phyloP scores from a whole-genome alignment of 768 basidiomycete species.

The Lepiota brunneoincarnata region DNA sequence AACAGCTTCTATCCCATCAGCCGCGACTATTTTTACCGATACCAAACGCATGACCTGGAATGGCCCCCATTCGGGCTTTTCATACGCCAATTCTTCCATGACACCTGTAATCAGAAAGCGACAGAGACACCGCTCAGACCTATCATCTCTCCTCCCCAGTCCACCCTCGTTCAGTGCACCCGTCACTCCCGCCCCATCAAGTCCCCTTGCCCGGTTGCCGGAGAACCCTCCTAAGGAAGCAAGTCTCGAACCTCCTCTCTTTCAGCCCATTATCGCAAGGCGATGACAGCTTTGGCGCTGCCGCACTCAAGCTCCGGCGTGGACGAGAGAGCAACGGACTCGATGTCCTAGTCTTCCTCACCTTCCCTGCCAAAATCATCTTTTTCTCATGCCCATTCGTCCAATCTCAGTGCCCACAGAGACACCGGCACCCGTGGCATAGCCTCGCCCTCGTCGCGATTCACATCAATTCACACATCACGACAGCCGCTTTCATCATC shows the following conservation, averaged over 20 bases:
- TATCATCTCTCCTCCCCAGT: slow-evolving; percentile 1
- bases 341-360: slow-evolving; percentile 34
- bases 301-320: slow-evolving; percentile 60
- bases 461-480: slow-evolving; percentile 56
- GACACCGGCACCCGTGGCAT: slow-evolving; percentile 27
- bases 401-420: background rate
- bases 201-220: slow-evolving; percentile 17
- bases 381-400: background rate
- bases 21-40: slow-evolving; percentile 21
- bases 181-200: slow-evolving; percentile 23
- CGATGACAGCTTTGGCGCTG: slow-evolving; percentile 50
- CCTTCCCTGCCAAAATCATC: slow-evolving; percentile 10
- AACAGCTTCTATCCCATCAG: slow-evolving; percentile 25
- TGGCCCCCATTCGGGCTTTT: slow-evolving; percentile 47
- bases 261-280: slow-evolving; percentile 26
- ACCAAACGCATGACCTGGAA: slow-evolving; percentile 76
- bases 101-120: slow-evolving; percentile 39
- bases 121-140: slow-evolving; percentile 38
- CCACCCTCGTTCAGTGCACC: slow-evolving; percentile 22
- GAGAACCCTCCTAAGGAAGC: slow-evolving; percentile 12
- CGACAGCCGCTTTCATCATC: slow-evolving; percentile 70
- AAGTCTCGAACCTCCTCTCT: background rate
- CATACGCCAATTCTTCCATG: slow-evolving; percentile 44
- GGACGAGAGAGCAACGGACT: slow-evolving; percentile 48
- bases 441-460: slow-evolving; percentile 50